phyloP scores from a whole-genome alignment of 2,329 filamentous ascomycete species.

The Pezicula carpinea region DNA sequence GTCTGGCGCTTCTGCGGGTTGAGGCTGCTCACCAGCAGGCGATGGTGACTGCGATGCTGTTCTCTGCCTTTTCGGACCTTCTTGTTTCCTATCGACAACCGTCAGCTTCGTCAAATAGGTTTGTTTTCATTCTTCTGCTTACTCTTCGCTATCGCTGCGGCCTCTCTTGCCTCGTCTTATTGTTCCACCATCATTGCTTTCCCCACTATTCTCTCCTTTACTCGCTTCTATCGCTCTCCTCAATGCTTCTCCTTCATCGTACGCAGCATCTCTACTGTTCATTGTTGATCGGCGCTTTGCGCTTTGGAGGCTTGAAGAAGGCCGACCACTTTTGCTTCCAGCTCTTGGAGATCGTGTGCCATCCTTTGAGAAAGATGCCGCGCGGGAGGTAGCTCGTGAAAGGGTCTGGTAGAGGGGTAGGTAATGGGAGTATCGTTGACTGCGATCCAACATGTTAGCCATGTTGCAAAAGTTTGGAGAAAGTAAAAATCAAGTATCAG shows the following conservation, averaged over 20 bases:
- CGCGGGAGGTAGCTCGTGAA: conserved; percentile 54
- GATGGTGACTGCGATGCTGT: conserved; percentile 73
- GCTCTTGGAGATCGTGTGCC: conserved; percentile 45
- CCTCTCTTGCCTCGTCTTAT: conserved; percentile 72
- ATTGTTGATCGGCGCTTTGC: conserved; percentile 87
- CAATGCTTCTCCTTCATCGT: conserved; percentile 89
- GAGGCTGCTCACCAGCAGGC: conserved; percentile 45
- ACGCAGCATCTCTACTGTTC: conserved; percentile 93
- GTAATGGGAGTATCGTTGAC: conserved; percentile 64
- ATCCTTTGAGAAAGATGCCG: conserved; percentile 63
- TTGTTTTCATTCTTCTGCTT: conserved; percentile 37
- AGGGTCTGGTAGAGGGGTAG: conserved; percentile 50
- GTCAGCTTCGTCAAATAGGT: conserved; percentile 14
- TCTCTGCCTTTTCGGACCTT: conserved; percentile 73
- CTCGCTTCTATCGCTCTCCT: conserved; percentile 91
- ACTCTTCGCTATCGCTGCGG: conserved; percentile 93
- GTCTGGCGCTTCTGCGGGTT: conserved; percentile 50
- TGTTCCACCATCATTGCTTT: conserved; percentile 42
- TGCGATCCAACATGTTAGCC: conserved; percentile 39
- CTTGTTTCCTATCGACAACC: conserved; percentile 54
- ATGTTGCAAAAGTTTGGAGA: conserved; percentile 6
- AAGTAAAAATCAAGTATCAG: conserved; percentile 8
- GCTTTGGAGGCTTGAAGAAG: conserved; percentile 34
- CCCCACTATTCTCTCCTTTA: conserved; percentile 61
- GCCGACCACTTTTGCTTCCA: conserved; percentile 50